Evolutionary conservation across 2,329 filamentous ascomycete species (phyloP), one percentile per base, ranked within the genome.

Genomic region (Dendryphion nanum): DNA sequence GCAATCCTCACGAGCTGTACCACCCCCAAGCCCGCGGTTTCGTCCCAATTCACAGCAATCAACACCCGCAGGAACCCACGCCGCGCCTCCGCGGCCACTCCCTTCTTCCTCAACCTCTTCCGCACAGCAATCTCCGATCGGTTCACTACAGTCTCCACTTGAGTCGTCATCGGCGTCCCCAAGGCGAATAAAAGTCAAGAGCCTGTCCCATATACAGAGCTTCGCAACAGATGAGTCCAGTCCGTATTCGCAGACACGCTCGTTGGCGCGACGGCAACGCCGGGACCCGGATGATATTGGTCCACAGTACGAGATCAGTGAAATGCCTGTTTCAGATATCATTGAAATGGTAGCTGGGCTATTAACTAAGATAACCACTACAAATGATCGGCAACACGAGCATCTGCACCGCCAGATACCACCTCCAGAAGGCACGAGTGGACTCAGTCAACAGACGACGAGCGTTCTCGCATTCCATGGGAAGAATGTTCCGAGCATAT

Each of bases 261-360:
- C 63, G 44, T 40, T 63, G 33, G 61, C 64, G 35, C 55, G 64
- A 26, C 66, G 70, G 45, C 64, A 70, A 30, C 60, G 67, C 21
- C 62, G 69, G 52, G 70, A 70, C 45, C 56, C 66, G 20, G 71
- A 74, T 37, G 77, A 80, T 43, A 59, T 70, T 16, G 70, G 72
- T 3, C 75, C 77, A 38, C 79, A 83, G 61, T 98, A 95, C 64
- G 93, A 97, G 67, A 96, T 98, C 55, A 96, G 90, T 69, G 86
- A 82, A 37, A 97, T 98, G 91, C 93, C 93, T 36, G 94, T 97
- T 38, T 82, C 85, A 49, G 91, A 98, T 61, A 88, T 98, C 52
- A 98, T 98, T 61, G 91, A 97, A 67, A 97, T 98, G 93, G 93
- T 98, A 4, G 93, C 93, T 4, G 93, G 90, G 5, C 77, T 98